Evolutionary conservation across 305 asterid species (phyloP).

Genomic region (Fraxinus xanthoxyloides): DNA sequence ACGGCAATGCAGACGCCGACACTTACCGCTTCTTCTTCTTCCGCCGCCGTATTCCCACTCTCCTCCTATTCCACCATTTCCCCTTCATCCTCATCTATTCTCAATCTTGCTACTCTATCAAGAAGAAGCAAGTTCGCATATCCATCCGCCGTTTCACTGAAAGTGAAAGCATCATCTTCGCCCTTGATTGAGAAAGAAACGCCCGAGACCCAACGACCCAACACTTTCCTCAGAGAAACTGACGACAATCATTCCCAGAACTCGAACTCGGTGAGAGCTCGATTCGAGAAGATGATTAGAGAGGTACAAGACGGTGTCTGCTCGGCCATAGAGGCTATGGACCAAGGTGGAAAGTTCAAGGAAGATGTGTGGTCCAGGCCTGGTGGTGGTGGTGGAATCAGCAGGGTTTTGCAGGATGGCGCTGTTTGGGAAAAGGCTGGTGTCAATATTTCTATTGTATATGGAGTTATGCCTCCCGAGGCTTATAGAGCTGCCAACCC

Average conservation of each 20-base stretch:
- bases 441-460: constrained; percentile 92
- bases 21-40: constrained; percentile 19
- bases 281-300: constrained; percentile 91
- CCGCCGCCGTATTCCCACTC: constrained; percentile 22
- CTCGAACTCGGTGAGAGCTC: constrained; percentile 50
- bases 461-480: constrained; percentile 95
- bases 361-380: constrained; percentile 94
- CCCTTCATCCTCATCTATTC: constrained; percentile 19
- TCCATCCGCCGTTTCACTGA: constrained; percentile 5
- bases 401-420: constrained; percentile 94
- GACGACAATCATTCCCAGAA: constrained; percentile 32
- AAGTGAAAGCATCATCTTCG: constrained; percentile 31
- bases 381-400: constrained; percentile 99
- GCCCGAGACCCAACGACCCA: constrained; percentile 50
- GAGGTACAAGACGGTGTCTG: constrained; percentile 79
- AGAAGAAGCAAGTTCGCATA: background rate
- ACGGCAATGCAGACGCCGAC: constrained; percentile 36
- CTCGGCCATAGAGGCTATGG: constrained; percentile 67
- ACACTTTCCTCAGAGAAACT: constrained; percentile 63
- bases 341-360: constrained; percentile 66
- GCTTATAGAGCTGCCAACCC: constrained; percentile 96
- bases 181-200: constrained; percentile 69
- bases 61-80: constrained; percentile 24
- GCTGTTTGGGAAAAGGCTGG: constrained; percentile 92
- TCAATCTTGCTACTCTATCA: constrained; percentile 13